A percentile compares a stretch with the other conserved stretches of the same genome.
Evolutionary conservation across 306 rosid genomes (phyloP).

Genomic region (Vigna unguiculata): DNA sequence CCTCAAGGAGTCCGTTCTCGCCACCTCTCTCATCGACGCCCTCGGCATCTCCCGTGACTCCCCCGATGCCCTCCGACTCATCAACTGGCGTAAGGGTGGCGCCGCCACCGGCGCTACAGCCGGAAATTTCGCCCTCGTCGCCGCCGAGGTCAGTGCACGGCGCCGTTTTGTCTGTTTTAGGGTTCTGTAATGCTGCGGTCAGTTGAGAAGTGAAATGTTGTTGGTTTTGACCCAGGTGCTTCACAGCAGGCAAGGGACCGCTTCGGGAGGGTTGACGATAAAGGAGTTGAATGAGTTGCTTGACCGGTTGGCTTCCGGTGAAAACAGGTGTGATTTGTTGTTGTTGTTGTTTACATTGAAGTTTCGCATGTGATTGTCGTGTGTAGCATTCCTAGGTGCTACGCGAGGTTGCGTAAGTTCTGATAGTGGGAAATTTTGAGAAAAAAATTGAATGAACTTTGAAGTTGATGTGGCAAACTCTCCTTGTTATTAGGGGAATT

Average conservation of each 20-base stretch:
- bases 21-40: constrained; percentile 84
- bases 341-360: not conserved
- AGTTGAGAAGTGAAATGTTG: not conserved
- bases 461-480: not conserved
- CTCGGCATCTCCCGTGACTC: constrained; percentile 86
- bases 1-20: constrained; percentile 90
- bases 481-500: not conserved
- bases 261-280: constrained; percentile 82
- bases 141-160: constrained; percentile 63
- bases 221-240: constrained; percentile 64
- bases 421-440: not conserved
- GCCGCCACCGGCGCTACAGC: constrained; percentile 71
- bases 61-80: constrained; percentile 79
- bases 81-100: constrained; percentile 95
- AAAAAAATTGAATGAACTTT: not conserved
- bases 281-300: constrained; percentile 81
- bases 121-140: constrained; percentile 85
- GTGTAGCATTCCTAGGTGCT: not conserved
- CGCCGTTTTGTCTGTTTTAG: not conserved
- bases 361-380: not conserved
- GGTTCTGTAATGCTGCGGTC: not conserved
- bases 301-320: constrained; percentile 77
- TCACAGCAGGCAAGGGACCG: constrained; percentile 78
- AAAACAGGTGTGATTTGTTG: constrained; percentile 76
- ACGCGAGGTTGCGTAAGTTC: not conserved